Conservation (phyloP, 495 filamentous ascomycete species). For the Aspergillus sclerotioniger region DNA sequence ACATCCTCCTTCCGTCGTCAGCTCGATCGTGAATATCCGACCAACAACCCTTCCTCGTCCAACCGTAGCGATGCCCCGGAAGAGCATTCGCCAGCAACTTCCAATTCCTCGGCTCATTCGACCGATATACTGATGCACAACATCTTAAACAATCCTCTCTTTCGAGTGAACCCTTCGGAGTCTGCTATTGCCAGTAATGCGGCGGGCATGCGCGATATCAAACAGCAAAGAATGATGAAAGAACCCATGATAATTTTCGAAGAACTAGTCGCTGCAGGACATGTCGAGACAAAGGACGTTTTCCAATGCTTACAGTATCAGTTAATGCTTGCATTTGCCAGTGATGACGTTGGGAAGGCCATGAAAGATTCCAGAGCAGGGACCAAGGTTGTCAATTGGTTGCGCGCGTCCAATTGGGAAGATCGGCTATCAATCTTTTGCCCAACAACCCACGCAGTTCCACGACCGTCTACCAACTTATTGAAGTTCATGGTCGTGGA, state of each 20-base stretch:
- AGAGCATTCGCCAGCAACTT: conserved; percentile 13
- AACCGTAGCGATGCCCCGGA: conserved; percentile 15
- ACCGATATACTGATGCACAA: conserved; percentile 58
- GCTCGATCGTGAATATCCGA: conserved; percentile 64
- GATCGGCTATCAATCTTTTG: conserved; percentile 29
- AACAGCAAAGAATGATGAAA: conserved; percentile 24
- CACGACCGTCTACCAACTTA: conserved; percentile 12
- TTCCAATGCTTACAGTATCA: conserved; percentile 35
- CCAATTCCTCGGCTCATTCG: conserved; percentile 33
- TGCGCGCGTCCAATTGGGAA: conserved; percentile 36
- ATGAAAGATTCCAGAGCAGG: conserved; percentile 37
- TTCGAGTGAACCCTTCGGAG: conserved; percentile 35
- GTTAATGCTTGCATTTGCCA: conserved; percentile 27
- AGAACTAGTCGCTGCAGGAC: conserved; percentile 39
- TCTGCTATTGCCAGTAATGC: conserved; percentile 11
- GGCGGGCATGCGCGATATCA: conserved; percentile 6
- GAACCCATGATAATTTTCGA: conserved; percentile 44
- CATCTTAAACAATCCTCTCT: conserved; percentile 71
- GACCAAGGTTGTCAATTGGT: conserved; percentile 39
- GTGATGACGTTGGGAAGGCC: conserved; percentile 18
- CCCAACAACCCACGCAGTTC: too few relatives aligned
- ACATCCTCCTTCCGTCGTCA: conserved; percentile 75
- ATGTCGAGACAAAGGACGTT: conserved; percentile 22
- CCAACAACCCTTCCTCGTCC: conserved; percentile 28
- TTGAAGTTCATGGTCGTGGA: conserved; percentile 45